Base-by-base conservation (phyloP, 176 grass and related monocot species). In the Carex pumila region DNA sequence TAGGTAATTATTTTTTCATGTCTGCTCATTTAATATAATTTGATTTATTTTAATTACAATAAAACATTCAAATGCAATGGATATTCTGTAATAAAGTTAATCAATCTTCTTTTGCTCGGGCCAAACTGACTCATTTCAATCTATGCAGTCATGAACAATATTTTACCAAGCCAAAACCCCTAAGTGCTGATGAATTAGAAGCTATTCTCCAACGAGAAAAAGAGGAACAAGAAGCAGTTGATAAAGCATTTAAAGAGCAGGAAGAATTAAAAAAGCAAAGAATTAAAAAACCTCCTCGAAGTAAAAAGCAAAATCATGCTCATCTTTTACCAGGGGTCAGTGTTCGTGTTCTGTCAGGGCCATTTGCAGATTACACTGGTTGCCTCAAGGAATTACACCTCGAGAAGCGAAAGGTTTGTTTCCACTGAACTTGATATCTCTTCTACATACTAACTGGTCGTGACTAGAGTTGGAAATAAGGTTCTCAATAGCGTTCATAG, bases 141-240 rank as follows among this genome's bases (percentile, higher is more conserved):
- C 69, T 80, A 54, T 90, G 85, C 71, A 98, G 96, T 37, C 91
- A 43, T 3, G 61, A 90, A 70, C 79, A 91, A 81, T 91, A 92
- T 84, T 93, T 99, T 88, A 93, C 90, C 89, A 99, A 95, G 84
- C 93, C 90, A 83, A 95, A 88, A 85, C 91, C 88, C 54, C 88
- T 95, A 86, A 79, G 85, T 66, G 8, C 71, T 53, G 91, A 99
- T 72, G 91, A 95, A 64, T 87, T 95, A 81, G 86, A 99, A 84
- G 90, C 91, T 5, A 88, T 92, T 80, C 81, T 94, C 76, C 71
- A 36, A 81, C 83, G 89, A 85, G 91, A 94, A 87, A 95, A 91
- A 80, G 89, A 89, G 67, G 90, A 93, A 53, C 96, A 99, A 89
- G 86, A 92, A 50, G 90, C 61, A 70, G 87, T 34, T 82, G 92